phyloP scores from a whole-genome alignment of 2,329 filamentous ascomycete genomes.

The Volutella citrinella region DNA sequence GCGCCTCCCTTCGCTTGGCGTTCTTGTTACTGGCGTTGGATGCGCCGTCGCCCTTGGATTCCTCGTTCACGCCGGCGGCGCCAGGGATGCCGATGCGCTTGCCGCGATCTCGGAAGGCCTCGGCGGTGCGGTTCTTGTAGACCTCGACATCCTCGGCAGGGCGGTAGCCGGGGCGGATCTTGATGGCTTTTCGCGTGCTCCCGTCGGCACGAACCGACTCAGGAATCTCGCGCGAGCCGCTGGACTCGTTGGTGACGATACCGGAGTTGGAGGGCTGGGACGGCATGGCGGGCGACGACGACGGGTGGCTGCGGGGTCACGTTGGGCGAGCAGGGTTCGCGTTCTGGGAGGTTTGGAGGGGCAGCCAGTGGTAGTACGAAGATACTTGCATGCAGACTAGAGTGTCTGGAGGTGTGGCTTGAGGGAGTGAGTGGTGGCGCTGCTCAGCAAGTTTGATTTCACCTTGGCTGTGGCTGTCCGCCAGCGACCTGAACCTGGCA shows the following conservation, averaged over 20 bases:
- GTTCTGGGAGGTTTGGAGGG: no score
- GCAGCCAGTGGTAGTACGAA: no score
- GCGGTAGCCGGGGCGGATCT: conserved; percentile 87
- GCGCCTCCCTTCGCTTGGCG: conserved; percentile 66
- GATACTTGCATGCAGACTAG: no score
- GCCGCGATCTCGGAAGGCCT: conserved; percentile 76
- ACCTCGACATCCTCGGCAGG: conserved; percentile 94
- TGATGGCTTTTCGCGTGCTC: conserved; percentile 89
- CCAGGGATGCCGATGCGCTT: conserved; percentile 66
- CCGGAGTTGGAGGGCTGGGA: conserved; percentile 59
- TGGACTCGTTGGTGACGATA: conserved; percentile 71
- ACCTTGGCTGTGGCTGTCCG: no score
- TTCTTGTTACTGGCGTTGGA: conserved; percentile 73
- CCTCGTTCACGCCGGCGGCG: conserved; percentile 56
- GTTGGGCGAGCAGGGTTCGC: no score
- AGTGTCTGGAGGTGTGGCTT: no score
- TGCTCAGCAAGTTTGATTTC: no score
- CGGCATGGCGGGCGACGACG: conserved; percentile 37
- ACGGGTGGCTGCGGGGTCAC: background rate
- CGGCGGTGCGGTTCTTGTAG: conserved; percentile 90
- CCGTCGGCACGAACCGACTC: conserved; percentile 84
- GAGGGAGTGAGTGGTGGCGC: no score
- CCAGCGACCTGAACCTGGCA: no score
- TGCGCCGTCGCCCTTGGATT: conserved; percentile 39
- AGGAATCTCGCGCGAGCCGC: conserved; percentile 85